A percentile compares a stretch with the other conserved stretches of the same genome.
These are phyloP conservation scores for Halenospora varia DNA, from an alignment of 495 filamentous ascomycete species.

Conservation along the genomic window DNA sequence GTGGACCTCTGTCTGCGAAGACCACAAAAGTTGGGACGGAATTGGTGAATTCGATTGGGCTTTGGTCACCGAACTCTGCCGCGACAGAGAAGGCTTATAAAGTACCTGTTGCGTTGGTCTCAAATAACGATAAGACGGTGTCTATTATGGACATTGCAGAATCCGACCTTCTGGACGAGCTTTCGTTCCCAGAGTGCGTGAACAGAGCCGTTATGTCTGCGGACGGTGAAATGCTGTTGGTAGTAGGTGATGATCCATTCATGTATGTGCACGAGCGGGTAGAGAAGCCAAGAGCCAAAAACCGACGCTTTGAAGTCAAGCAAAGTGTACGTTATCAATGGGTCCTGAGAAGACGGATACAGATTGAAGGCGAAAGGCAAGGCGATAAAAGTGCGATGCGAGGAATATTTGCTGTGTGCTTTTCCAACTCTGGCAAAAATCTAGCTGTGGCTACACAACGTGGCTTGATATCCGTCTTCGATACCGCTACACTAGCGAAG, in stretches of 20 bases:
- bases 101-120: constrained; percentile 42
- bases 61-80: constrained; percentile 42
- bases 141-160: constrained; percentile 64
- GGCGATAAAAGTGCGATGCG: constrained; percentile 42
- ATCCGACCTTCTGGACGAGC: constrained; percentile 49
- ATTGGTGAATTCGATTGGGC: constrained; percentile 51
- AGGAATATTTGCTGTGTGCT: constrained; percentile 53
- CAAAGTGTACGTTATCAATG: constrained; percentile 29
- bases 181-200: constrained; percentile 74
- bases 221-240: constrained; percentile 73
- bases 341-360: constrained; percentile 36
- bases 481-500: constrained; percentile 33
- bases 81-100: constrained; percentile 31
- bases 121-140: constrained; percentile 88
- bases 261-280: constrained; percentile 72
- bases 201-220: constrained; percentile 93
- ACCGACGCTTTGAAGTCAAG: constrained; percentile 6
- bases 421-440: constrained; percentile 46
- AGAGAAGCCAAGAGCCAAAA: constrained; percentile 14
- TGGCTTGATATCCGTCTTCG: constrained; percentile 50
- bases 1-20: constrained; percentile 6
- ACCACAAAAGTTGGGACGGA: constrained; percentile 33
- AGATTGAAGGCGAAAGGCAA: constrained; percentile 43
- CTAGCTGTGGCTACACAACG: constrained; percentile 56
- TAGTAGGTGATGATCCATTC: constrained; percentile 78